phyloP scores from a whole-genome alignment of 805 yeast genomes.

The Saccharomycopsis fibuligera region DNA sequence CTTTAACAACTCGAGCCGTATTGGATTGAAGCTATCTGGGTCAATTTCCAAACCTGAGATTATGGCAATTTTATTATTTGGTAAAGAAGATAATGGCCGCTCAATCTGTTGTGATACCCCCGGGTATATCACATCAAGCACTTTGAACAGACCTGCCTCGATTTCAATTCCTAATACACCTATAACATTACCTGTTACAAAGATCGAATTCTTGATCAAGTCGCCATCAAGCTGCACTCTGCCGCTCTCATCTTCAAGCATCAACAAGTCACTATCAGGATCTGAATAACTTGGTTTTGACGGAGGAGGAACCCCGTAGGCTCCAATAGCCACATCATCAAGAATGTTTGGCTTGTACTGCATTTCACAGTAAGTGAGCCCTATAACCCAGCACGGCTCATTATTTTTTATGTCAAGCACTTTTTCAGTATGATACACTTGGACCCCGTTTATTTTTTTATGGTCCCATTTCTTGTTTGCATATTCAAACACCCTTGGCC shows the following conservation, averaged over 20 bases:
- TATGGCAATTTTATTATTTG: conserved; percentile 50
- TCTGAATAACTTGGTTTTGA: conserved; percentile 44
- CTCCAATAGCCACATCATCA: conserved; percentile 63
- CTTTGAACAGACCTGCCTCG: conserved; percentile 75
- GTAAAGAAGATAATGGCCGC: conserved; percentile 21
- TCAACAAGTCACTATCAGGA: conserved; percentile 49
- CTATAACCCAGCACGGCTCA: conserved; percentile 73
- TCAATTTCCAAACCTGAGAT: conserved; percentile 69
- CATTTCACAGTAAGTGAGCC: conserved; percentile 81
- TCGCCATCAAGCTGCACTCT: conserved; percentile 62
- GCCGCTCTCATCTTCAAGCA: conserved; percentile 92
- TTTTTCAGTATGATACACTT: conserved; percentile 36
- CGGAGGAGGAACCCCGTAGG: conserved; percentile 35
- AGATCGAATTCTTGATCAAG: conserved; percentile 43
- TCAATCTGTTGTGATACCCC: conserved; percentile 50
- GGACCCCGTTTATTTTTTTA: conserved; percentile 34
- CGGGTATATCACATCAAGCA: conserved; percentile 75
- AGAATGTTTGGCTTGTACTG: conserved; percentile 79
- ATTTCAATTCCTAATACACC: conserved; percentile 85
- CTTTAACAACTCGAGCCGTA: conserved; percentile 50
- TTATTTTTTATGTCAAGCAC: conserved; percentile 59
- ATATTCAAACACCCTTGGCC: conserved; percentile 39
- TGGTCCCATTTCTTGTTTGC: conserved; percentile 54
- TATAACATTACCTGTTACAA: conserved; percentile 86
- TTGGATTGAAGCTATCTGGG: conserved; percentile 33